Conservation (phyloP, 2,329 filamentous ascomycete genomes). For the Aspergillus carbonarius region DNA sequence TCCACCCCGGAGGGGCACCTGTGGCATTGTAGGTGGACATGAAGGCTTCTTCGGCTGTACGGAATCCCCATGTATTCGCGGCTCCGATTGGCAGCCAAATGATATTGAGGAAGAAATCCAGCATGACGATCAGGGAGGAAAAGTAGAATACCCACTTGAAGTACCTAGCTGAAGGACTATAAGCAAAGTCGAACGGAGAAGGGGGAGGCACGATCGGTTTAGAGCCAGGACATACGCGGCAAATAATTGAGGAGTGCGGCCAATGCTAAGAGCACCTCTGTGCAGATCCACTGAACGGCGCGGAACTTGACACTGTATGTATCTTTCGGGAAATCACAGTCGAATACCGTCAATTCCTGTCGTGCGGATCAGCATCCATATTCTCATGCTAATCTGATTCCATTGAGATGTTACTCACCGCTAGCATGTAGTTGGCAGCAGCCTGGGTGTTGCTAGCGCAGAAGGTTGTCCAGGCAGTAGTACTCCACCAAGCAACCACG, state of each 20-base stretch:
- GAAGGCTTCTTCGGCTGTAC: slow-evolving; percentile 59
- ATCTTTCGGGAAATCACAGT: slow-evolving; percentile 56
- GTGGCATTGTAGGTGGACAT: slow-evolving; percentile 61
- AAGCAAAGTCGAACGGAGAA: background rate
- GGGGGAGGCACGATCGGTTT: background rate
- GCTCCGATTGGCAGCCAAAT: slow-evolving; percentile 62
- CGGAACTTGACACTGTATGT: slow-evolving; percentile 56
- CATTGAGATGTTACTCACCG: slow-evolving; percentile 34
- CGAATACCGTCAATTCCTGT: slow-evolving; percentile 59
- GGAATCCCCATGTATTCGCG: slow-evolving; percentile 57
- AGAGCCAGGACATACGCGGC: slow-evolving; percentile 42
- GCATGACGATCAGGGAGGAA: slow-evolving; percentile 47
- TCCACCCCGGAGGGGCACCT: slow-evolving; percentile 58
- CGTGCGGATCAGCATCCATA: slow-evolving; percentile 10
- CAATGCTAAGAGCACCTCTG: slow-evolving; percentile 53
- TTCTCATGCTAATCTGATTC: background rate
- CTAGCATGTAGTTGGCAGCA: slow-evolving; percentile 55
- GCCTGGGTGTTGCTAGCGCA: slow-evolving; percentile 56
- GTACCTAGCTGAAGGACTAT: slow-evolving; percentile 38
- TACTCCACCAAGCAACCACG: slow-evolving; percentile 65
- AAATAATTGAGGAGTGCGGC: slow-evolving; percentile 53
- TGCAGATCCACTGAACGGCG: slow-evolving; percentile 61
- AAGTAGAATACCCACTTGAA: slow-evolving; percentile 41
- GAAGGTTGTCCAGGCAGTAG: slow-evolving; percentile 62
- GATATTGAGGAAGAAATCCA: slow-evolving; percentile 61